phyloP scores from a whole-genome alignment of 257 asterid species.

The Leonotis leonurus region DNA sequence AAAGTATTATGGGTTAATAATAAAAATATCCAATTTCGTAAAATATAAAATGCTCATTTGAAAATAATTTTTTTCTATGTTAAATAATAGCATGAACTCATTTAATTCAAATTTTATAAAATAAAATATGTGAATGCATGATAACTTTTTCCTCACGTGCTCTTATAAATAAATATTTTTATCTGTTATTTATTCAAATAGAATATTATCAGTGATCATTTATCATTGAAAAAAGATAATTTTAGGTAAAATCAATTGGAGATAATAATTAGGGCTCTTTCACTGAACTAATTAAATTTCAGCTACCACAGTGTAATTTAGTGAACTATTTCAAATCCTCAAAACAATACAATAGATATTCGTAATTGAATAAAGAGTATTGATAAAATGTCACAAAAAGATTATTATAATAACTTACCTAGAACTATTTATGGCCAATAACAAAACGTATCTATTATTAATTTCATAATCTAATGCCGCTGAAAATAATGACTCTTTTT shows the following conservation, averaged over 20 bases:
- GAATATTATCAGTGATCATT: too few relatives aligned
- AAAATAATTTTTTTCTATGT: too few relatives aligned
- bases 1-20: too few relatives aligned
- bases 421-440: constrained; percentile 19
- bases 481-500: not conserved
- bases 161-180: too few relatives aligned
- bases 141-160: too few relatives aligned
- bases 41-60: too few relatives aligned
- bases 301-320: constrained; percentile 7
- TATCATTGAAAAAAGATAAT: not conserved
- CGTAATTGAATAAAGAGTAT: not conserved
- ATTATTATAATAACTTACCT: constrained; percentile 17
- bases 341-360: not conserved
- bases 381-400: not conserved
- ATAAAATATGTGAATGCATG: too few relatives aligned
- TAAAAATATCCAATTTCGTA: too few relatives aligned
- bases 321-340: not conserved
- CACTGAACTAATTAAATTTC: not conserved
- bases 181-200: too few relatives aligned
- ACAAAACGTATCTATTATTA: constrained; percentile 23
- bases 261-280: not conserved
- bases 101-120: too few relatives aligned
- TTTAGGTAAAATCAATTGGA: not conserved
- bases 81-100: too few relatives aligned
- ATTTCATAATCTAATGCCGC: constrained; percentile 11